A percentile compares a stretch with the other conserved stretches of the same genome.
Conservation (phyloP, 1,139 yeast species). For the Lodderomyces pseudojiufengensis region DNA sequence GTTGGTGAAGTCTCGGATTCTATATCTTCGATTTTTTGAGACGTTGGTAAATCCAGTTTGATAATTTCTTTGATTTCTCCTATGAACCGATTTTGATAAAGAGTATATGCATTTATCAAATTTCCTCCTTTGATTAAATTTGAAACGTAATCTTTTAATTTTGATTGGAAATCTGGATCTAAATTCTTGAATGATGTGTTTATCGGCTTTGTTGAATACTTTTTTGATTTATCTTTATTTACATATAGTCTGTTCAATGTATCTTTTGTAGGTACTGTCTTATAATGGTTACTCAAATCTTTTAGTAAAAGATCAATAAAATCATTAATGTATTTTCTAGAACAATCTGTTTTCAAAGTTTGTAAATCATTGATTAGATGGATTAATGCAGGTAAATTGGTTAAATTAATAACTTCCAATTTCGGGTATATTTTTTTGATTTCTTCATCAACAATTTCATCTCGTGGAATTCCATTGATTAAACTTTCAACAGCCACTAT, state of each 20-base stretch:
- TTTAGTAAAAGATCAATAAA: constrained; percentile 53
- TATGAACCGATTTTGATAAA: constrained; percentile 65
- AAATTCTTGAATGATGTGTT: constrained; percentile 33
- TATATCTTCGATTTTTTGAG: constrained; percentile 18
- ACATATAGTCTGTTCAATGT: constrained; percentile 50
- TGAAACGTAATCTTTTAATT: constrained; percentile 43
- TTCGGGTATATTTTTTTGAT: constrained; percentile 27
- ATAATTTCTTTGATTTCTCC: constrained; percentile 73
- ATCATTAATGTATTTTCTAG: constrained; percentile 59
- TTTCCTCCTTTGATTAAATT: constrained; percentile 64
- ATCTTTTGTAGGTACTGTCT: constrained; percentile 43
- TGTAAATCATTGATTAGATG: constrained; percentile 51
- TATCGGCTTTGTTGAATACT: constrained; percentile 16
- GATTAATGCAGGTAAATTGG: constrained; percentile 55
- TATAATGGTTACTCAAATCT: constrained; percentile 60
- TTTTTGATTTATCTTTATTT: constrained; percentile 23
- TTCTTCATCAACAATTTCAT: constrained; percentile 21
- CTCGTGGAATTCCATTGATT: constrained; percentile 46
- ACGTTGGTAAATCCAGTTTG: constrained; percentile 55
- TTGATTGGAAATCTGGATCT: constrained; percentile 30
- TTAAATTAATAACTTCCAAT: constrained; percentile 53
- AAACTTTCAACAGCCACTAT: constrained; percentile 56
- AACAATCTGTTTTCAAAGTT: constrained; percentile 55
- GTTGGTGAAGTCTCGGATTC: constrained; percentile 32
- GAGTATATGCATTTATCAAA: constrained; percentile 58